Conservation (phyloP, 78 protist genomes). For the Dictyostelium capitatum region DNA sequence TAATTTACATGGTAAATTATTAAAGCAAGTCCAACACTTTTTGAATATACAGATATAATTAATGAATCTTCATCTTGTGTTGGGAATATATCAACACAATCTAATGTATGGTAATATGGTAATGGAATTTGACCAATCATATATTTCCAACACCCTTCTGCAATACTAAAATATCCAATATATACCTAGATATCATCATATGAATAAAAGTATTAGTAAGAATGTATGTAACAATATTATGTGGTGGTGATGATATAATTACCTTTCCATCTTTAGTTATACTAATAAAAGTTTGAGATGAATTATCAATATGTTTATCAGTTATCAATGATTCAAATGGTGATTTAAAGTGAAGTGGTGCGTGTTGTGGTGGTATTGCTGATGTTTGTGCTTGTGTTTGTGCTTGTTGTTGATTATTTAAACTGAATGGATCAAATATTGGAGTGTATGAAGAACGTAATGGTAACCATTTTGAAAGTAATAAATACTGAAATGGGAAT, state of each 20-base stretch:
- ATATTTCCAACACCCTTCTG: slow-evolving; percentile 61
- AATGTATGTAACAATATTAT: neutral
- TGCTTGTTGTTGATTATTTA: neutral
- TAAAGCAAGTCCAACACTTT: slow-evolving; percentile 17
- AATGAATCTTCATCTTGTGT: slow-evolving; percentile 29
- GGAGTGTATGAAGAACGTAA: slow-evolving; percentile 19
- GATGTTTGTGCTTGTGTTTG: neutral
- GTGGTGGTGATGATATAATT: neutral
- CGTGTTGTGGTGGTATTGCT: neutral
- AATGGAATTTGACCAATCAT: slow-evolving; percentile 18
- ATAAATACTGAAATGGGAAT: slow-evolving; percentile 34
- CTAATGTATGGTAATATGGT: slow-evolving; percentile 49
- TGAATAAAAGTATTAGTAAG: neutral
- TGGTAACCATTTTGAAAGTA: slow-evolving; percentile 40
- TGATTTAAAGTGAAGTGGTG: neutral
- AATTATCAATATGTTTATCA: slow-evolving; percentile 9
- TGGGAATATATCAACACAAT: slow-evolving; percentile 68
- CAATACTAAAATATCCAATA: slow-evolving; percentile 29
- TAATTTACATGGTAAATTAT: slow-evolving; percentile 33
- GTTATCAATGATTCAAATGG: slow-evolving; percentile 26
- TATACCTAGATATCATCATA: slow-evolving; percentile 6
- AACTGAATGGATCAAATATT: slow-evolving; percentile 22
- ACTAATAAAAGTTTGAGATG: slow-evolving; percentile 46
- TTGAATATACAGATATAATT: slow-evolving; percentile 44
- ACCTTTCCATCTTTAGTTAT: slow-evolving; percentile 76